Conservation (phyloP, 352 stramenopile species). For the Halophytophthora batemanensis region DNA sequence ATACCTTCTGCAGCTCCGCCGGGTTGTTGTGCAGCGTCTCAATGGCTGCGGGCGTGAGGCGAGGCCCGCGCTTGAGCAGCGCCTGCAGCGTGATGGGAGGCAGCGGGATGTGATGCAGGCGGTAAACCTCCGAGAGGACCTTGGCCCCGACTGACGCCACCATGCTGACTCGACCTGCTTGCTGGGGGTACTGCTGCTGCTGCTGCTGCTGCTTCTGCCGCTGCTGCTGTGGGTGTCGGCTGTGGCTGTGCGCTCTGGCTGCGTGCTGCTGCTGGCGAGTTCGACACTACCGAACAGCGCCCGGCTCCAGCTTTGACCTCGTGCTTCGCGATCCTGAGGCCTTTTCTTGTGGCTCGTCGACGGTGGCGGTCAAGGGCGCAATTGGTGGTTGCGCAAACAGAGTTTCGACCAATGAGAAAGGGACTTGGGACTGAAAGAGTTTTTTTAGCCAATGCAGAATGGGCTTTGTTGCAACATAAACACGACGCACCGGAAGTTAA, state of each 20-base stretch:
- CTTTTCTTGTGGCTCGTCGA: background rate
- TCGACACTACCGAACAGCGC: no score
- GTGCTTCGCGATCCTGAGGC: background rate
- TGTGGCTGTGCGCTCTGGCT: background rate
- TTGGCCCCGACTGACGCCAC: constrained; percentile 45
- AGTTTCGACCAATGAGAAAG: constrained; percentile 19
- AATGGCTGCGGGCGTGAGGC: constrained; percentile 39
- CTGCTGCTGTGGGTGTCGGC: constrained; percentile 4
- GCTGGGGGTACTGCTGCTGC: background rate
- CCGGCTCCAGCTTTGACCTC: no score
- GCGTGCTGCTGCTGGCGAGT: constrained; percentile 11
- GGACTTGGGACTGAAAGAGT: background rate
- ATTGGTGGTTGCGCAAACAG: constrained; percentile 43
- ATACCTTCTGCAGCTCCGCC: constrained; percentile 35
- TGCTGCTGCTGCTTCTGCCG: background rate
- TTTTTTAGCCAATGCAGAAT: constrained; percentile 3
- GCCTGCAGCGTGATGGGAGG: constrained; percentile 78
- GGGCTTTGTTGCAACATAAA: no score
- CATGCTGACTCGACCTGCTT: constrained; percentile 9
- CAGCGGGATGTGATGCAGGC: constrained; percentile 77
- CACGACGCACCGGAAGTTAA: no score
- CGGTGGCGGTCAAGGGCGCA: no score
- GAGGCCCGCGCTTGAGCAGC: constrained; percentile 64
- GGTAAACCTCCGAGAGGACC: constrained; percentile 79
- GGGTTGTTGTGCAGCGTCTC: constrained; percentile 52